These are phyloP conservation scores for Kwoniella shivajii DNA, from an alignment of 1,284 basidiomycete species.

Conservation along the genomic window DNA sequence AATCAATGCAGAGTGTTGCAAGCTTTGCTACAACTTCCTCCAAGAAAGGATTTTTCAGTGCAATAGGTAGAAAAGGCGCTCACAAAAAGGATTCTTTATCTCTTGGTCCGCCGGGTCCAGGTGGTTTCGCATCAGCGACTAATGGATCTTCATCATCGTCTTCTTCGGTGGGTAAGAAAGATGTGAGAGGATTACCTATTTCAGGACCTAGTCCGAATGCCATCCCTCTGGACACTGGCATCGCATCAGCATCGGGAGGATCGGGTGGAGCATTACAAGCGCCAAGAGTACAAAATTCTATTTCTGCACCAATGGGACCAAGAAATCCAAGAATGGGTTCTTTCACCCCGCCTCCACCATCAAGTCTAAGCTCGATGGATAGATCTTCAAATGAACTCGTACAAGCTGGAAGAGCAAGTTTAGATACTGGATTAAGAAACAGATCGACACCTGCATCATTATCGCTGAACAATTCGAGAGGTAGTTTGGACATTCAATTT, in stretches of 20 bases:
- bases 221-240: neutral
- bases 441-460: conserved; percentile 8
- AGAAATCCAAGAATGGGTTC: conserved; percentile 31
- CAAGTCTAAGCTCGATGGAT: neutral
- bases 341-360: conserved; percentile 26
- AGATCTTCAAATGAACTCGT: neutral
- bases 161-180: conserved; percentile 28
- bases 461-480: neutral
- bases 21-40: conserved; percentile 13
- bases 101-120: conserved; percentile 30
- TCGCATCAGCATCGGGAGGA: neutral
- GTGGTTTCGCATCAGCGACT: no score
- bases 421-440: conserved; percentile 31
- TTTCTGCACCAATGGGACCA: conserved; percentile 37
- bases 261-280: conserved; percentile 4
- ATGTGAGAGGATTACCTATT: conserved; percentile 39
- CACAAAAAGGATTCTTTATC: conserved; percentile 38
- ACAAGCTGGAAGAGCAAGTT: conserved; percentile 22
- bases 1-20: conserved; percentile 20
- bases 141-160: neutral
- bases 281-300: conserved; percentile 18
- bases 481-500: conserved; percentile 16
- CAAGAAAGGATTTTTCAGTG: conserved; percentile 42
- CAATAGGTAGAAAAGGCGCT: conserved; percentile 26
- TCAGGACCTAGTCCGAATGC: conserved; percentile 26